Conservation (phyloP, 202 grass and related monocot species). For the Setaria viridis region DNA sequence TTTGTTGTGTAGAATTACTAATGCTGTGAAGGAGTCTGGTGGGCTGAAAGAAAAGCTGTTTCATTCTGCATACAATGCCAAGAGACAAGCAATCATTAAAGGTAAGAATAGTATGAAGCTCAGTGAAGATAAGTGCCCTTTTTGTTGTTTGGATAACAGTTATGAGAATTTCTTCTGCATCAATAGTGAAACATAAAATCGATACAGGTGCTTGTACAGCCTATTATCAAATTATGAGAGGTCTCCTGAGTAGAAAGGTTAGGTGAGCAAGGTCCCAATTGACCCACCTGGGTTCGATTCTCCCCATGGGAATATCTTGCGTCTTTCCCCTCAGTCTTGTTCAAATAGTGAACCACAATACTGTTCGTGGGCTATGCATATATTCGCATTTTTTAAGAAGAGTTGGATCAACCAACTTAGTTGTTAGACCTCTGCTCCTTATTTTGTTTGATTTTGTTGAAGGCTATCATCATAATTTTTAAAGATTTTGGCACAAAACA, state of each 20-base stretch:
- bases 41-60: conserved; percentile 83
- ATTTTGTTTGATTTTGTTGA: not conserved
- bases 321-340: no score
- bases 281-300: no score
- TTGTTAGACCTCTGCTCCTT: not conserved
- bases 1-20: conserved; percentile 63
- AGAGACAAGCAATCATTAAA: conserved; percentile 70
- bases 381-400: not conserved
- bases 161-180: not conserved
- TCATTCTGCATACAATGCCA: conserved; percentile 77
- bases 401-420: not conserved
- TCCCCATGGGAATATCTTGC: no score
- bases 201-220: not conserved
- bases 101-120: conserved; percentile 53
- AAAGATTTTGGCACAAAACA: not conserved
- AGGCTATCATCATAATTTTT: not conserved
- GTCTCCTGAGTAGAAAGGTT: no score
- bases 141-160: not conserved
- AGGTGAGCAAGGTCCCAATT: no score
- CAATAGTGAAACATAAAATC: not conserved
- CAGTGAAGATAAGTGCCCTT: not conserved
- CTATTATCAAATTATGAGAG: no score
- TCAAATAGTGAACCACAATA: not conserved
- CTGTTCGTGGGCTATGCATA: not conserved
- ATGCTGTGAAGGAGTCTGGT: conserved; percentile 91